Evolutionary conservation across 768 basidiomycete species (phyloP), one percentile per base, ranked within the genome.

Genomic region (Dioszegia crocea): DNA sequence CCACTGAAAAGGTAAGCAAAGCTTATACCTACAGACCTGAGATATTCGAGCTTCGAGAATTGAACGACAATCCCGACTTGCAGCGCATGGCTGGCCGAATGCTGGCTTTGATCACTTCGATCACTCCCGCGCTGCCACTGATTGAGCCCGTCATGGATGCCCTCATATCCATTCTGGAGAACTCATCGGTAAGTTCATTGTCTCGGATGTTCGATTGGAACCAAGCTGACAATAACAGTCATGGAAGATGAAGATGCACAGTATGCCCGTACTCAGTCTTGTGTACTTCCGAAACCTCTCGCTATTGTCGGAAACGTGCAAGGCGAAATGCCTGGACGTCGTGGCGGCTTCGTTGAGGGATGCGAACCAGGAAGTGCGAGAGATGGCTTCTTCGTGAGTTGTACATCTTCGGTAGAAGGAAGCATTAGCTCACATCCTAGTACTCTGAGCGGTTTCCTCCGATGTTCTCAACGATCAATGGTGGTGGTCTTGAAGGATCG

Each of bases 201-300:
- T 9, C 57, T 62, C 56, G 43, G 11, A 44, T 58, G 24, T 21
- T 36, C n/a, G 43, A 47, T 24, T 21, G 54, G 53, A 31, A 12
- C n/a, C 29, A 36, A 30, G 48, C 59, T 49, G 40, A 63, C 58
- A 39, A 19, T 33, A 24, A 16, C 61, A 91, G 89, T 91, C 89
- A 6, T 96, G 91, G 91, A 84, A 89, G 55, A 90, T 92, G 68
- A 86, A 90, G 3, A 80, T 91, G 33, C 87, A 91, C 77, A 86
- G 88, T 21, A 79, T 94, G 58, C 91, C 91, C n/a, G 85, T 88
- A 27, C 78, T 96, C 61, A 86, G 89, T 29, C 86, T 91, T 33
- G 89, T 93, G 77, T 93, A 91, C 80, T 93, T 91, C 77, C 84
- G 91, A 46, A 91, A 93, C 73, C 82, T 93, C 56, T 78, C 91